These are phyloP conservation scores for Blastosporella zonata DNA, from an alignment of 1,284 basidiomycete species.

Conservation along the genomic window DNA sequence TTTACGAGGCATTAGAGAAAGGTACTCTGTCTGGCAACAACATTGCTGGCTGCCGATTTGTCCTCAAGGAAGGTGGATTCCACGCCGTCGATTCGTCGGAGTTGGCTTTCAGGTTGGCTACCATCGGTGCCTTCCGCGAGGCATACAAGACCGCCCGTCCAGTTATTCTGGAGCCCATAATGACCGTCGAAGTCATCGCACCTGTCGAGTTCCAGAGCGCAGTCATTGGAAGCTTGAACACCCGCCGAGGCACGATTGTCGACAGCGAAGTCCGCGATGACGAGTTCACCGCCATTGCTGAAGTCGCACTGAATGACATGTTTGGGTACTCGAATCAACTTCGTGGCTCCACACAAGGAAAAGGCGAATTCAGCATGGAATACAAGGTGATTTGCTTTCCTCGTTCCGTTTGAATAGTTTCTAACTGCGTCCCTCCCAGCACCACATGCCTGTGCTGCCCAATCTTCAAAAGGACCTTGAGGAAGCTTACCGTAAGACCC, in stretches of 20 bases:
- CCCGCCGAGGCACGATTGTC: slow-evolving; percentile 90
- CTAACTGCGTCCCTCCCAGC: slow-evolving; percentile 34
- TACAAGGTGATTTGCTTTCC: slow-evolving; percentile 64
- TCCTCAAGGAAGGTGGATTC: slow-evolving; percentile 89
- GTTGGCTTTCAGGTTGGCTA: slow-evolving; percentile 89
- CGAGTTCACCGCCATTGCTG: slow-evolving; percentile 90
- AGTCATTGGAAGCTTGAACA: slow-evolving; percentile 94
- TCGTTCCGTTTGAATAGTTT: slow-evolving; percentile 3
- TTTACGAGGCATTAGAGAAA: slow-evolving; percentile 92
- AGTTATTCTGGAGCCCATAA: slow-evolving; percentile 94
- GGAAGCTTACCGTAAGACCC: slow-evolving; percentile 62
- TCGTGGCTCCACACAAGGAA: slow-evolving; percentile 93
- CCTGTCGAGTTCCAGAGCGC: slow-evolving; percentile 95
- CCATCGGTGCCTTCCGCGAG: slow-evolving; percentile 92
- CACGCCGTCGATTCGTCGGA: slow-evolving; percentile 99
- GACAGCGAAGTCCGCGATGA: slow-evolving; percentile 98
- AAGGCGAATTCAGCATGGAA: slow-evolving; percentile 96
- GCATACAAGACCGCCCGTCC: slow-evolving; percentile 78
- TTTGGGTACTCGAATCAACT: slow-evolving; percentile 95
- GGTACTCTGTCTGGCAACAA: slow-evolving; percentile 89
- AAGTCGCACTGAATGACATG: slow-evolving; percentile 98
- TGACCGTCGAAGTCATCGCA: slow-evolving; percentile 97
- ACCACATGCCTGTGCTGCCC: slow-evolving; percentile 85
- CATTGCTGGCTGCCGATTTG: slow-evolving; percentile 84
- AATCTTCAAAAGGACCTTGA: slow-evolving; percentile 84